Conservation (phyloP, 257 asterid genomes). For the Cinchona pubescens region DNA sequence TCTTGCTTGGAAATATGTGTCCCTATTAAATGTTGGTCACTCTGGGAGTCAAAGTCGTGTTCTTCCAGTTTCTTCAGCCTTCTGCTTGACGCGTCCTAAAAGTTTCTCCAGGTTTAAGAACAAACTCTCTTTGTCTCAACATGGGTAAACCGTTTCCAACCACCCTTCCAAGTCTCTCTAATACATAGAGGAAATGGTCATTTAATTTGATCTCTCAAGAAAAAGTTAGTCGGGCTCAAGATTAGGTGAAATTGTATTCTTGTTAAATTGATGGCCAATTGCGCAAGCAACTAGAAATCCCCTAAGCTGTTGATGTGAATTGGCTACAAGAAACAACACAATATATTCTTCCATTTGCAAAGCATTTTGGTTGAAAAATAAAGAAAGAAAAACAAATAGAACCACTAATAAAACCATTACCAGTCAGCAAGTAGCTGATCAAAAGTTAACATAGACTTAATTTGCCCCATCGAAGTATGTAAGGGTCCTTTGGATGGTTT, state of each 20-base stretch:
- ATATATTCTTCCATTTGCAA: not conserved
- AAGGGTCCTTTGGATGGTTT: too few relatives aligned
- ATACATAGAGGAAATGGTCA: not conserved
- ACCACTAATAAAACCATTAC: not conserved
- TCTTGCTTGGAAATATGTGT: conserved; percentile 5
- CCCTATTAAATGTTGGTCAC: not conserved
- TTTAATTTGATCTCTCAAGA: not conserved
- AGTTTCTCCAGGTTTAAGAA: conserved; percentile 12
- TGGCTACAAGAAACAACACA: not conserved
- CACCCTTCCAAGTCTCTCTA: conserved; percentile 1
- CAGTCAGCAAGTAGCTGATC: too few relatives aligned
- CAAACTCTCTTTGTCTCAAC: conserved; percentile 27
- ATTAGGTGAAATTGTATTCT: not conserved
- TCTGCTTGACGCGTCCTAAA: not conserved
- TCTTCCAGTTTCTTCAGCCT: conserved; percentile 6
- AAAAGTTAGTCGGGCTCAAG: not conserved
- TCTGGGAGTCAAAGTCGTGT: conserved; percentile 14
- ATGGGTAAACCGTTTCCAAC: conserved; percentile 36
- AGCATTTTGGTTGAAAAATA: not conserved
- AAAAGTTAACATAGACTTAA: too few relatives aligned
- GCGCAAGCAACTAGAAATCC: conserved; percentile 5
- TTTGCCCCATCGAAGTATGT: not conserved
- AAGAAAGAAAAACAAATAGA: not conserved
- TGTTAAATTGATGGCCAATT: conserved; percentile 2
- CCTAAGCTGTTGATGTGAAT: not conserved